Evolutionary conservation across 2,329 filamentous ascomycete species (phyloP), one percentile per base, ranked within the genome.

Genomic region (Niveomyces coronatus): DNA sequence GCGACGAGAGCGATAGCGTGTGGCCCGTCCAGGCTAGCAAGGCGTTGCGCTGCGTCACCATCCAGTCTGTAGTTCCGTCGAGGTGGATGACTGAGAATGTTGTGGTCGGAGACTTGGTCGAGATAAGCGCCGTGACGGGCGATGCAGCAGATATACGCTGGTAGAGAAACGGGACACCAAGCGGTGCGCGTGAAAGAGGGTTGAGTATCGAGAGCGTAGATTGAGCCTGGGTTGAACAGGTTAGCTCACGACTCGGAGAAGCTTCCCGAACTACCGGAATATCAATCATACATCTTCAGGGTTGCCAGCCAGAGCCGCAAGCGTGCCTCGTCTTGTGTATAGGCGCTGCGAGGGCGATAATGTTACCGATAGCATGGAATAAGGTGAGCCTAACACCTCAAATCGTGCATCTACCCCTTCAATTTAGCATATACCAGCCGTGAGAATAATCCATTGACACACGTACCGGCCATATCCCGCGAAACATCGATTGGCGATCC

Each of bases 1-100:
- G 80, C 3, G 88, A 85, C 24, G 77, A 79, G 31, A 91, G 71
- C 13, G 70, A 68, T 39, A 98, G 68, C 1, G 85, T 87, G 56
- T 94, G 85, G 19, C 91, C 91, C 0, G 89, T 94, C 91, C 91
- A 98, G 39, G 91, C 91, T n/a, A 96, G 70, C 37, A 98, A 69
- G 2, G 87, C 87, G 47, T 85, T 82, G 45, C 85, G 75, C 57
- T 96, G 88, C 6, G 85, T 75, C 8, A 98, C 68, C 68, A 94
- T 85, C 89, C 91, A 98, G 63, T 98, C 91, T 41, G 87, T 80
- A 4, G 87, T 86, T 41, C 91, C 91, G 64, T 98, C 87, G 35
- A 98, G 75, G 55, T 89, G 83, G 18, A 98, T 71, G 7, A 94
- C 77, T 10, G 84, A 79, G 49, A 98, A 88, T 5, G 87, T 88